Conservation (phyloP, 257 asterid genomes). For the Nicotiana noctiflora region DNA sequence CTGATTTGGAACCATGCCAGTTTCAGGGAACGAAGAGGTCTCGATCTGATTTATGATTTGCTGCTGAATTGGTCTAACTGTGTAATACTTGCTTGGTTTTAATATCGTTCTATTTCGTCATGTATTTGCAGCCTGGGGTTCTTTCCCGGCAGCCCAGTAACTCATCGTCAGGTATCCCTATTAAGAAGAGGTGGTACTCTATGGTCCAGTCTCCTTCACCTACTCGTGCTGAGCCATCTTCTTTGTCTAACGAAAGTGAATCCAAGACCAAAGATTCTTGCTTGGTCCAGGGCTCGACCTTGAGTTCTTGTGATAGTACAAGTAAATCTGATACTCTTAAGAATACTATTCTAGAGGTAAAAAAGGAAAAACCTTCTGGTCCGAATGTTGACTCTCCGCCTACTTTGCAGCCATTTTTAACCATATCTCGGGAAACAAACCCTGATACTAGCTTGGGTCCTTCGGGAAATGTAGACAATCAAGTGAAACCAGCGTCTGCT, state of each 20-base stretch:
- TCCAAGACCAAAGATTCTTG: constrained; percentile 18
- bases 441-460: constrained; percentile 21
- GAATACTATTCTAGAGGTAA: constrained; percentile 18
- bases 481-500: constrained; percentile 14
- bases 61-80: not conserved
- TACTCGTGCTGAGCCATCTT: constrained; percentile 33
- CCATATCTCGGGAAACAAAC: constrained; percentile 24
- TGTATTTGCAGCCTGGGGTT: constrained; percentile 42
- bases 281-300: constrained; percentile 19
- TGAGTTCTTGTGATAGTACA: constrained; percentile 13
- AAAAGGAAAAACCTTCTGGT: constrained; percentile 23
- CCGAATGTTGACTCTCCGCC: constrained; percentile 10
- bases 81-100: not conserved
- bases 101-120: not conserved
- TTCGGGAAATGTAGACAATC: constrained; percentile 16
- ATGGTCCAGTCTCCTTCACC: constrained; percentile 42
- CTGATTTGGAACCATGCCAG: constrained; percentile 13
- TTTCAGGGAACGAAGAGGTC: constrained; percentile 15
- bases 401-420: constrained; percentile 17
- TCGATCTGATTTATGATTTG: constrained; percentile 3
- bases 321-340: constrained; percentile 29
- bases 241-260: constrained; percentile 17
- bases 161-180: constrained; percentile 55
- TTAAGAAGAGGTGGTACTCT: constrained; percentile 72
- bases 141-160: constrained; percentile 39